Conservation (phyloP, 2,329 filamentous ascomycete species). For the Fusarium transvaalense region DNA sequence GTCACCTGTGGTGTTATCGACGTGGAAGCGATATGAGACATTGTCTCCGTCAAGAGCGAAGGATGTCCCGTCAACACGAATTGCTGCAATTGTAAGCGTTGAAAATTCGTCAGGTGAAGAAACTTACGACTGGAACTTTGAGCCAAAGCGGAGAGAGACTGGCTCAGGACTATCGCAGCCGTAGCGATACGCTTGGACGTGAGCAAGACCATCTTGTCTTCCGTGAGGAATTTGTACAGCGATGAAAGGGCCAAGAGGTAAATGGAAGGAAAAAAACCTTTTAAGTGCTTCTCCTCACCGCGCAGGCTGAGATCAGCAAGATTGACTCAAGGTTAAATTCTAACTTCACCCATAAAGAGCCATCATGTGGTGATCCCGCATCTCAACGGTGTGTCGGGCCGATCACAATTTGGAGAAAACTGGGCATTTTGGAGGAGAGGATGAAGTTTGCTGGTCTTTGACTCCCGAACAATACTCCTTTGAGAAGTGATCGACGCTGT, state of each 20-base stretch:
- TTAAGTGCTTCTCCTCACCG: not conserved
- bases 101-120: fast-evolving
- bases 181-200: not conserved
- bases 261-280: not conserved
- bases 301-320: not conserved
- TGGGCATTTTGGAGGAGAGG: slow-evolving; percentile 5
- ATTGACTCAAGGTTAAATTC: slow-evolving; percentile 6
- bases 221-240: not conserved
- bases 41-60: slow-evolving; percentile 69
- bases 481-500: slow-evolving; percentile 6
- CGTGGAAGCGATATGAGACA: slow-evolving; percentile 74
- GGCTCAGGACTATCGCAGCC: not conserved
- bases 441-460: not conserved
- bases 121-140: slow-evolving; percentile 8
- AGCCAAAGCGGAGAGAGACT: not conserved
- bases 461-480: slow-evolving; percentile 20
- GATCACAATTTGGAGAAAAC: slow-evolving; percentile 24
- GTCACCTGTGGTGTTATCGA: slow-evolving; percentile 67
- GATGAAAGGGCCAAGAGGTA: not conserved
- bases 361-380: slow-evolving; percentile 2
- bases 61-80: slow-evolving; percentile 65
- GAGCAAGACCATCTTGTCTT: slow-evolving; percentile 14
- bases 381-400: slow-evolving; percentile 6
- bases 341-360: not conserved
- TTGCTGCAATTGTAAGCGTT: slow-evolving; percentile 53